Evolutionary conservation across 176 grass and related monocot genomes (phyloP), one percentile per base, ranked within the genome.

Genomic region (Cenchrus americanus): DNA sequence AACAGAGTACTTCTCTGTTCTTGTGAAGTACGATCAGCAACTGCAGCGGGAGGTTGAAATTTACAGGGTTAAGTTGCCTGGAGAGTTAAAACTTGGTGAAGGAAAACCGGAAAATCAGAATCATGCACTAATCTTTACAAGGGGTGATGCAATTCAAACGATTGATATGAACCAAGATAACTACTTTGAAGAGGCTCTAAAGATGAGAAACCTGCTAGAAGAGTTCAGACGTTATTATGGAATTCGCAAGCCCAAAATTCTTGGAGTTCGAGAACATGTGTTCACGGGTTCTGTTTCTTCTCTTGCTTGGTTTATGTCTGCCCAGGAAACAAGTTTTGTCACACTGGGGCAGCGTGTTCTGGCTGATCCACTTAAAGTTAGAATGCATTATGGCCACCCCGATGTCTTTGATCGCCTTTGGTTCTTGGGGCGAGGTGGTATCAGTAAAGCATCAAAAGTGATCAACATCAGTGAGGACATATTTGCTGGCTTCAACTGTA

Each of bases 131-230:
- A 97, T 97, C 82, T 97, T 97, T 90, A 97, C 95, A 26, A 94
- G 95, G 84, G 95, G 95, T 43, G 92, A 97, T 86, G 92, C 95
- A 11, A 83, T 97, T 43, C 95, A 97, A 64, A 97, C 95, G 0
- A 97, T 97, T 41, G 95, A 97, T 71, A 97, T 97, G 95, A 97
- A 97, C 53, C 95, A 97, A 73, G 95, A 97, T 60, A 94, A 90
- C 41, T 94, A 92, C 71, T 97, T 97, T 78, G 95, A 97, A 81
- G 95, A 97, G 80, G 88, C 95, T 82, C 88, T 97, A 71, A 97
- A 97, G 84, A 91, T 97, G 88, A 89, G 95, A 87, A 97, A 97
- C 76, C 71, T 97, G 71, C 66, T 97, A 53, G 90, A 94, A 88
- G 95, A 97, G 60, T 94, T 94, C 84, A 91, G 85, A 44, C 86